phyloP scores from a whole-genome alignment of 768 basidiomycete genomes.

The Omphalotus guepiniiformis region DNA sequence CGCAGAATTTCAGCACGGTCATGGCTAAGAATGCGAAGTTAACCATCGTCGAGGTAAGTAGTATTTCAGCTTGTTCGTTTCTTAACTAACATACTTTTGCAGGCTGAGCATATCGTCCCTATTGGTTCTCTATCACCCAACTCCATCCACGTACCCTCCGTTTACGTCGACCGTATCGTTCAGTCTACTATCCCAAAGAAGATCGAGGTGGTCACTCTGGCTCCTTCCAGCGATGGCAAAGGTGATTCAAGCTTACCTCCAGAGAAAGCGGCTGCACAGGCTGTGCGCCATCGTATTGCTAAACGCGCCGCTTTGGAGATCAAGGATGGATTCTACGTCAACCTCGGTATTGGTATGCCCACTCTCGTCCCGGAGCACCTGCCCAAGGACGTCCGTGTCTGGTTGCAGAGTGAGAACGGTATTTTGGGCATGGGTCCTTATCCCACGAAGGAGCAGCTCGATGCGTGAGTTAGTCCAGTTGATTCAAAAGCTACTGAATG shows the following conservation, averaged over 20 bases:
- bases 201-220: constrained; percentile 73
- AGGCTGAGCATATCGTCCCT: constrained; percentile 91
- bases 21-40: constrained; percentile 90
- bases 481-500: constrained; percentile 1
- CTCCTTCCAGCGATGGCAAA: constrained; percentile 28
- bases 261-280: constrained; percentile 50
- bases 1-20: constrained; percentile 81
- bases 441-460: constrained; percentile 73
- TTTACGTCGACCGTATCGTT: constrained; percentile 89
- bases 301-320: constrained; percentile 87
- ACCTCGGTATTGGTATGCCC: constrained; percentile 89
- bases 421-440: constrained; percentile 91
- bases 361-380: constrained; percentile 82
- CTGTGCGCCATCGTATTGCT: constrained; percentile 71
- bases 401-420: constrained; percentile 90
- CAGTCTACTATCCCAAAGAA: constrained; percentile 69
- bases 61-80: neutral
- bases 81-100: neutral
- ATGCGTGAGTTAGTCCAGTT: constrained; percentile 53
- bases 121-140: constrained; percentile 77
- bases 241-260: constrained; percentile 27
- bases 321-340: constrained; percentile 83
- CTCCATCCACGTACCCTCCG: constrained; percentile 76
- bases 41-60: constrained; percentile 82
- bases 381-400: constrained; percentile 70